These are phyloP conservation scores for Martensiomyces pterosporus DNA, from an alignment of 192 early-diverging fungal species.

Conservation along the genomic window DNA sequence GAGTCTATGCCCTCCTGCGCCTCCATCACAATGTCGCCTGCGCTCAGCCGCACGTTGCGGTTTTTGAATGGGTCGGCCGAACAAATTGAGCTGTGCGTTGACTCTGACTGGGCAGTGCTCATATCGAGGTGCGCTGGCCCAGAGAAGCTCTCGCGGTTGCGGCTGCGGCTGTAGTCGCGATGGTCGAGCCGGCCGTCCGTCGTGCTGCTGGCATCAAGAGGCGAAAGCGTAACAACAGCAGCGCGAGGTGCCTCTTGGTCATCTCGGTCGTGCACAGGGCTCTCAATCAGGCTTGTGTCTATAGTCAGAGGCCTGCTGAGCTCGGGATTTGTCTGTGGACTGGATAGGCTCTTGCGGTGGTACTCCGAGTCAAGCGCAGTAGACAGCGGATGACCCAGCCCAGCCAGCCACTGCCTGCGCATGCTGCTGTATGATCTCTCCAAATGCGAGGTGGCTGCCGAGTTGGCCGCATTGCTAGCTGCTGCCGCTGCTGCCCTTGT, in stretches of 20 bases:
- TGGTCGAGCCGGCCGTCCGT: slow-evolving; percentile 3
- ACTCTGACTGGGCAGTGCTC: slow-evolving; percentile 34
- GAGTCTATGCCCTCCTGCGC: slow-evolving; percentile 2
- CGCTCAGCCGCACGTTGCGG: slow-evolving; percentile 23
- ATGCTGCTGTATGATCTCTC: slow-evolving; percentile 4
- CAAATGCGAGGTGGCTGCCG: slow-evolving; percentile 1
- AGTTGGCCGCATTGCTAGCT: neutral
- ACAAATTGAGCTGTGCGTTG: slow-evolving; percentile 20
- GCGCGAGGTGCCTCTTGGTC: too few relatives aligned
- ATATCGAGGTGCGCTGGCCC: slow-evolving; percentile 40
- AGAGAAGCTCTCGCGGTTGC: slow-evolving; percentile 49
- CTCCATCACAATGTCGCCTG: slow-evolving; percentile 8
- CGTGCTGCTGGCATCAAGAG: slow-evolving; percentile 2
- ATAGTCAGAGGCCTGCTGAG: neutral
- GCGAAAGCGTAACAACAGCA: too few relatives aligned
- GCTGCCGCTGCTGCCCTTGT: slow-evolving; percentile 8
- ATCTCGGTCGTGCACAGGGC: too few relatives aligned
- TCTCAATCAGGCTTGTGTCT: too few relatives aligned
- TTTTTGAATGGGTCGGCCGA: slow-evolving; percentile 23
- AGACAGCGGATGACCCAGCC: slow-evolving; percentile 34
- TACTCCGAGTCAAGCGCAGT: slow-evolving; percentile 19
- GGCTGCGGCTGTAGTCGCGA: slow-evolving; percentile 11
- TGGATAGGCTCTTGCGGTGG: slow-evolving; percentile 7
- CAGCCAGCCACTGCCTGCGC: slow-evolving; percentile 34
- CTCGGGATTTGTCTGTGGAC: neutral